Conservation (phyloP, 768 basidiomycete genomes). For the Calocybe cyanea region DNA sequence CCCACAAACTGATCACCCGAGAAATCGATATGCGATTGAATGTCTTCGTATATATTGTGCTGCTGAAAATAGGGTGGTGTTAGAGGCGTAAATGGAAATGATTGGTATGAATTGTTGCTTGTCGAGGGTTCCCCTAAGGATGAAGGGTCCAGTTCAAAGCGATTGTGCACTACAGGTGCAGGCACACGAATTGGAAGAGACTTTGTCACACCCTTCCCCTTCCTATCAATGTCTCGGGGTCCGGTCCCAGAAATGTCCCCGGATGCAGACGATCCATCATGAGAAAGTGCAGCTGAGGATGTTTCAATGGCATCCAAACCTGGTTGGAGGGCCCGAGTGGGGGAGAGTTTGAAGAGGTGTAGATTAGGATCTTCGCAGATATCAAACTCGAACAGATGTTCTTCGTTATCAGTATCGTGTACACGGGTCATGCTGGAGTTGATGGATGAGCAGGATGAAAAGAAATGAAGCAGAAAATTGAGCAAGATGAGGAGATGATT, state of each 20-base stretch:
- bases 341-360: constrained; percentile 5
- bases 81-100: constrained; percentile 24
- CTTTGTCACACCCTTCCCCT: constrained; percentile 54
- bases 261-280: constrained; percentile 26
- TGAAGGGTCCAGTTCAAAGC: constrained; percentile 32
- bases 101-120: constrained; percentile 17
- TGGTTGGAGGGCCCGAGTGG: constrained; percentile 9
- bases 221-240: constrained; percentile 25
- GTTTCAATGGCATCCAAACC: constrained; percentile 4
- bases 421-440: constrained; percentile 27
- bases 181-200: constrained; percentile 46
- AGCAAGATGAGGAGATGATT: constrained; percentile 7
- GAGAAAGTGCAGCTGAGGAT: constrained; percentile 23
- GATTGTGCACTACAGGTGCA: constrained; percentile 33
- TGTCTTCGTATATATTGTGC: constrained; percentile 4
- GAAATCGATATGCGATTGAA: constrained; percentile 14
- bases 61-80: constrained; percentile 19
- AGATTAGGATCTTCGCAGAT: constrained; percentile 31
- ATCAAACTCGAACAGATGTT: constrained; percentile 49
- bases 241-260: constrained; percentile 19
- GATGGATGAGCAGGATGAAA: constrained; percentile 2
- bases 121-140: constrained; percentile 19
- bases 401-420: constrained; percentile 53
- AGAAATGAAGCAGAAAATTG: constrained; percentile 1
- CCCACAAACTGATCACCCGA: constrained; percentile 9